Evolutionary conservation across 768 basidiomycete genomes (phyloP).

Genomic region (Grammothele lineata): DNA sequence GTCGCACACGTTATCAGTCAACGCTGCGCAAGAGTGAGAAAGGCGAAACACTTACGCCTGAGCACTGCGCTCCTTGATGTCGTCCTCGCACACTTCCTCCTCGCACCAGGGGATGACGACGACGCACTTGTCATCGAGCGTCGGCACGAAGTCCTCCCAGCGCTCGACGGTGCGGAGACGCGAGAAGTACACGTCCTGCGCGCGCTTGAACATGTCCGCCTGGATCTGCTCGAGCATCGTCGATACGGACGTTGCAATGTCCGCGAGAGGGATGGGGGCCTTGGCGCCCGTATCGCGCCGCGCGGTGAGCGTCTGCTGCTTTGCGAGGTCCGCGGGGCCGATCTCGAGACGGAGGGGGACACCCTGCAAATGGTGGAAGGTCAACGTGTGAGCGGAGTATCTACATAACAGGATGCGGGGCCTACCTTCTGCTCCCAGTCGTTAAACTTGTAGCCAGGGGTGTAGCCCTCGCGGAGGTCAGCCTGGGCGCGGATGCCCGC

Average conservation of each 20-base stretch:
- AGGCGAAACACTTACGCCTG: constrained; percentile 55
- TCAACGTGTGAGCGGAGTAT: not conserved
- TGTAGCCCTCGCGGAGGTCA: constrained; percentile 92
- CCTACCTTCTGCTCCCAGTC: constrained; percentile 96
- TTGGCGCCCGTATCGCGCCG: constrained; percentile 78
- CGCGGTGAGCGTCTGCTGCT: constrained; percentile 76
- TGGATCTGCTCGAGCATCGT: constrained; percentile 83
- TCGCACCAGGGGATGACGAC: constrained; percentile 97
- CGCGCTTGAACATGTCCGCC: constrained; percentile 77
- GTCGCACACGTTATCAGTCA: not conserved
- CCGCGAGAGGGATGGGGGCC: constrained; percentile 45
- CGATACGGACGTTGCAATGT: constrained; percentile 48
- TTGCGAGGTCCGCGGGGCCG: constrained; percentile 87
- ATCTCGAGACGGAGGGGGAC: constrained; percentile 97
- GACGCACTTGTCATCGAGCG: constrained; percentile 83
- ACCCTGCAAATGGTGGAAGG: constrained; percentile 49
- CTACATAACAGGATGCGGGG: constrained; percentile 4
- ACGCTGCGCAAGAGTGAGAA: not conserved
- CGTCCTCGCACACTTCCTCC: constrained; percentile 87
- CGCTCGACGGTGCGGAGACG: constrained; percentile 69
- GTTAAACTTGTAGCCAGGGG: constrained; percentile 98
- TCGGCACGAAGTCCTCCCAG: constrained; percentile 93
- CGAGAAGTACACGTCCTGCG: constrained; percentile 67
- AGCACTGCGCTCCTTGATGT: constrained; percentile 93
- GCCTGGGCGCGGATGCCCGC: constrained; percentile 80